phyloP scores from a whole-genome alignment of 176 grass and related monocot genomes.

The Phoenix dactylifera region DNA sequence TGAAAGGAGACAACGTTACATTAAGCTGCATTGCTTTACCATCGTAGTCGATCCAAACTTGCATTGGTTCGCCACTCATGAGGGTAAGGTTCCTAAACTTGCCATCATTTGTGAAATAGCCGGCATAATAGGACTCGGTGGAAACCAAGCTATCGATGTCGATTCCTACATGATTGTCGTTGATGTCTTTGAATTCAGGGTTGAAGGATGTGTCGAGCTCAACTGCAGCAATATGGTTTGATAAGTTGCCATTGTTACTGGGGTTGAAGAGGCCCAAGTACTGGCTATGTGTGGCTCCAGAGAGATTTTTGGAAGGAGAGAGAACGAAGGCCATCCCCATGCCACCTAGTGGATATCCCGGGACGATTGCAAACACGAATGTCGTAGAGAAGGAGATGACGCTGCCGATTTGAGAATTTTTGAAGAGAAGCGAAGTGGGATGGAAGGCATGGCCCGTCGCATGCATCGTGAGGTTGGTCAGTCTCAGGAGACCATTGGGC shows the following conservation, averaged over 20 bases:
- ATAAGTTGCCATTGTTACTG: neutral
- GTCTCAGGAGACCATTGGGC: conserved; percentile 30
- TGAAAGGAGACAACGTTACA: conserved; percentile 25
- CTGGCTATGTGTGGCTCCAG: conserved; percentile 14
- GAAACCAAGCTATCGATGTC: conserved; percentile 12
- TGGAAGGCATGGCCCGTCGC: conserved; percentile 32
- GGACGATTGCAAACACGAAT: conserved; percentile 29
- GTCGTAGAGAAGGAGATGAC: conserved; percentile 28
- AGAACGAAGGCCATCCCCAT: conserved; percentile 42
- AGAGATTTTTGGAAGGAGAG: conserved; percentile 26
- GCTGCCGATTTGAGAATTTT: neutral
- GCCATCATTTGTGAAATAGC: conserved; percentile 20
- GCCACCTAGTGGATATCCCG: conserved; percentile 18
- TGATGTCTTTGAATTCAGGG: conserved; percentile 23
- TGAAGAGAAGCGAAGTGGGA: conserved; percentile 14
- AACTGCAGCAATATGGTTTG: conserved; percentile 23
- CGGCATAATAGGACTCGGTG: neutral
- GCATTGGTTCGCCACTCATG: neutral
- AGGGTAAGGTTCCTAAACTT: conserved; percentile 8
- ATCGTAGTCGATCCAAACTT: conserved; percentile 25
- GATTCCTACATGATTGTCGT: conserved; percentile 32
- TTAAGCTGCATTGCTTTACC: neutral
- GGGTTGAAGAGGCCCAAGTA: conserved; percentile 32
- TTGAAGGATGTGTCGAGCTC: conserved; percentile 32
- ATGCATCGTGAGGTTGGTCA: conserved; percentile 44